Base-by-base conservation (phyloP, 306 rosid genomes). In the Hylodesmum podocarpum region DNA sequence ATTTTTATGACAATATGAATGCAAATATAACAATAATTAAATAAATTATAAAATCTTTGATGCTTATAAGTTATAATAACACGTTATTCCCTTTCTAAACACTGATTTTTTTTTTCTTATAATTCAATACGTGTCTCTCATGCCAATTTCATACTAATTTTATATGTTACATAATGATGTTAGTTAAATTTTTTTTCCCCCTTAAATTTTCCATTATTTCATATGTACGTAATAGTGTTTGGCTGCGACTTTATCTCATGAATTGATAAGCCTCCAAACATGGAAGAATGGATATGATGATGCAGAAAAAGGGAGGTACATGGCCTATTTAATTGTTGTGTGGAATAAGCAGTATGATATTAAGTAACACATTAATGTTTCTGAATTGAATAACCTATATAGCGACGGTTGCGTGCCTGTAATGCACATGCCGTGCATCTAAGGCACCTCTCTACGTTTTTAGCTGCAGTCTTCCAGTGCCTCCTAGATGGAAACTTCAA, bases 231-330 rank as follows among this genome's bases (percentile, higher is more conserved):
- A 29, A 40, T 40, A 41, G 12, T 41, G 78, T 14, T 41, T 58
- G 58, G 34, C n/a, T 74, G 27, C 19, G 43, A 55, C 63, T 43
- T 74, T 4, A 44, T 43, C 34, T 3, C 16, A 31, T 4, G 16
- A 4, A 46, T 33, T 75, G 80, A 34, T 29, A 76, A 65, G 72
- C 72, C 49, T 58, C 55, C 73, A 3, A 49, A 50, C 54, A 65
- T 41, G 39, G 24, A 73, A 55, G 31, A 55, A 27, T 27, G 28
- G 40, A 75, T 47, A 34, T n/a, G 27, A 68, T n/a, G 5, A 75
- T 62, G 31, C 49, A 18, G 70, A 41, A 15, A 74, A n/a, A 57
- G 49, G 15, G n/a, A 55, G 29, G 78, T 41, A 49, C 29, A 47
- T 49, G 36, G 8, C 59, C 39, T 53, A 15, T 27, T 59, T 59